Evolutionary conservation across 352 stramenopile species (phyloP), one percentile per base, ranked within the genome.

Genomic region (Elongisporangium undulatum): DNA sequence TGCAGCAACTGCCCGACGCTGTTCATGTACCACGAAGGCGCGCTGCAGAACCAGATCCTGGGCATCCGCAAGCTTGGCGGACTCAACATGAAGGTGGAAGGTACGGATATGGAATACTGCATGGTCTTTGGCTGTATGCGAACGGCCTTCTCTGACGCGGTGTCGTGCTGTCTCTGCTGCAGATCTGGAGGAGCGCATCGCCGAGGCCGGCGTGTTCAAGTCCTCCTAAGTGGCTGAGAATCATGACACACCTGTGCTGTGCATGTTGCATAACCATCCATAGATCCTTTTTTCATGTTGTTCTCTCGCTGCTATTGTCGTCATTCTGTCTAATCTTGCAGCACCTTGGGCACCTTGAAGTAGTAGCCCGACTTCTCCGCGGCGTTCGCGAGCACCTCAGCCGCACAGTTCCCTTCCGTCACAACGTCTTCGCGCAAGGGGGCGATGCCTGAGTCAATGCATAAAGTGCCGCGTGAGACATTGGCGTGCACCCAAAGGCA

Each of bases 21-120:
- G 26, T 97, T 98, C 68, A 89, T 97, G 76, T 98, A 98, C 76
- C 74, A 93, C 59, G 87, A 97, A 56, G 89, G 89, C 12, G 64
- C 74, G 20, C 78, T 98, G 19, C 74, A 90, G 75, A 96, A 92
- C 62, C 91, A 98, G 67, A 66, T 98, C 49, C 69, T 97, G 48
- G 79, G 85, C 45, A 90, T 96, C 53, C 86, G 80, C 59, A 93
- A 95, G 68, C 79, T 97, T 38, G 89, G 88, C 16, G 92, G 90
- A 26, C 68, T 92, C 29, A 71, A 93, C 63, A 96, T 94, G 75
- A 92, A 92, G 61, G 72, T 91, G 21, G 77, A 93, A 82, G 82
- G 79, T 92, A 68, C 34, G 59, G 29, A 9, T 45, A 39, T 56
- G n/a, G 20, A 17, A 13, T 60, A 68, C 17, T 53, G 20, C 19